Base-by-base conservation (phyloP, 2,329 filamentous ascomycete species). In the Chlorencoelia australis region DNA sequence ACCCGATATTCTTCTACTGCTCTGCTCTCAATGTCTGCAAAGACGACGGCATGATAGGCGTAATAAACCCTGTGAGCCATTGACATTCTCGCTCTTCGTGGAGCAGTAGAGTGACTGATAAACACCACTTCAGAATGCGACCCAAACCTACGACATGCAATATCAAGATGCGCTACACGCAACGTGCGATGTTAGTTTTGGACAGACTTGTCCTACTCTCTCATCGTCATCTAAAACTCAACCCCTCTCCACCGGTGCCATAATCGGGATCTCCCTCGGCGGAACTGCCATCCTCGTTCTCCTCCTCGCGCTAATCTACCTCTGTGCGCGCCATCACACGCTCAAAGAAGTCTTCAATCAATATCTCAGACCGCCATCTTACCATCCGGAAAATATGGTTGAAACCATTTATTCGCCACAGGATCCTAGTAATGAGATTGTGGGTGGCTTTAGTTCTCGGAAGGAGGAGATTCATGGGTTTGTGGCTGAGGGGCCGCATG, bases 1-100 rank as follows among this genome's bases (percentile, higher is more conserved):
- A 69, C 13, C 79, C 80, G 0, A 69, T 77, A 5, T 83, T 79
- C 54, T 82, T 72, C 56, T 85, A 85, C 54, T 85, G 79, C 44
- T 71, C 76, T 0, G 80, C 79, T 0, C 67, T 73, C 0, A 69
- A 65, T 1, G 82, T 78, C 1, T 89, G 83, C 49, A 66, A 66
- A 5, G 17, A 43, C 2, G 69, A 79, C 33, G 67, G 71, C 19
- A 89, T 88, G 82, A 71, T 89, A n/a, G 82, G 82, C 3, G 79
- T 73, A 1, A 78, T 89, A 48, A 89, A 88, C 51, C 71, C 78
- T 7, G 72, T 77, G 62, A 41, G 64, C 19, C 16, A 30, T 25
- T 24, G 14, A 13, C 11, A 20, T 28, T 9, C 11, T 27, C 20
- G 24, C 15, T 7, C 29, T 19, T 33, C 2, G 2, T 28, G 4